Base-by-base conservation (phyloP, 768 basidiomycete species). In the Clitopilus hobsonii region DNA sequence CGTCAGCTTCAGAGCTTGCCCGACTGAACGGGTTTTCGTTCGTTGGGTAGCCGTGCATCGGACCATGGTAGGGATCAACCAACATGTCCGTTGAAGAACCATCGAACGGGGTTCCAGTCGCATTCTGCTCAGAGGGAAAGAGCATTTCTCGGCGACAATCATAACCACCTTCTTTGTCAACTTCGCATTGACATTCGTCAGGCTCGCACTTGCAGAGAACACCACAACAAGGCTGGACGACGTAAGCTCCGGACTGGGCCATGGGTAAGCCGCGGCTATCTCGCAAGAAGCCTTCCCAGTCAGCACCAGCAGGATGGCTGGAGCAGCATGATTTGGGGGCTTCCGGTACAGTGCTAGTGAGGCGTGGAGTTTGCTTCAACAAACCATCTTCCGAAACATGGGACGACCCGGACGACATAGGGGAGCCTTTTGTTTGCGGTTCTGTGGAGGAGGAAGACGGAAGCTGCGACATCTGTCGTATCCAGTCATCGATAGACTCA, bases 401-500 rank as follows among this genome's bases (percentile, higher is more conserved):
- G 20, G 52, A 51, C 11, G 53, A 29, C 8, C 14, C 24, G 1
- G 22, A n/a, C 13, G 38, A 25, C 24, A 51, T 45, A 8, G 29
- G 26, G 26, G 51, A 53, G 22, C n/a, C 32, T 25, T 52, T 54
- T 5, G 38, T 14, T 20, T 22, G 16, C n/a, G n/a, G 25, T 27
- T 45, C 41, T 45, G 41, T n/a, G 22, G 54, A 16, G 47, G 52
- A 18, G 13, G 61, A 36, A 55, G 58, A 13, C 58, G 71, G 62
- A 56, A 71, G 65, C 60, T 61, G 63, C 51, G 74, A 73, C 60
- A 84, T 70, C 60, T 83, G 80, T 52, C 77, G 77, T 53, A 86
- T 71, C 85, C 85, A 87, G 54, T 86, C 84, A 62, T 85, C 85
- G 38, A 86, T 78, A 55, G 76, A 72, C 25, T 73, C 72, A 30